These are phyloP conservation scores for Russula sp. DNA, from an alignment of 768 basidiomycete genomes.

Conservation along the genomic window DNA sequence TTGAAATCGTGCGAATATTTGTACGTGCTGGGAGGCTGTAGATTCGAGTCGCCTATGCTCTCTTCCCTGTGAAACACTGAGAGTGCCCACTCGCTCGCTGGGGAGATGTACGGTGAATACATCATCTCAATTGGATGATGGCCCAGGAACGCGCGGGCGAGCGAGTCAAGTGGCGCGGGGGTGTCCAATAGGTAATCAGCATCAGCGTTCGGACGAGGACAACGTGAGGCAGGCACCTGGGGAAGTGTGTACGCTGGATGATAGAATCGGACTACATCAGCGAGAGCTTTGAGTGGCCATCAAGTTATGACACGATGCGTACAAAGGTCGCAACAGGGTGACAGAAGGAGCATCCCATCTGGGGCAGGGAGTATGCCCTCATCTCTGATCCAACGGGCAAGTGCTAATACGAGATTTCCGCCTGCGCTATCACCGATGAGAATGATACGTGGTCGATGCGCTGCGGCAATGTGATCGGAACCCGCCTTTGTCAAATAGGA, in stretches of 20 bases:
- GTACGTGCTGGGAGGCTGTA: constrained; percentile 25
- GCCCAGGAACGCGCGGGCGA: constrained; percentile 48
- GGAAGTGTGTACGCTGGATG: constrained; percentile 40
- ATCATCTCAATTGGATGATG: constrained; percentile 29
- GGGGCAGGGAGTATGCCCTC: constrained; percentile 40
- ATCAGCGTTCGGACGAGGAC: constrained; percentile 41
- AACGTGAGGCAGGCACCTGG: constrained; percentile 40
- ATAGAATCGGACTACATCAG: neutral
- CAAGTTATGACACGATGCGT: constrained; percentile 1
- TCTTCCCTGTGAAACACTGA: constrained; percentile 28
- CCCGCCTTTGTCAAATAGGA: neutral
- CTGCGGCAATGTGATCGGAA: constrained; percentile 16
- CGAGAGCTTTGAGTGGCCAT: neutral
- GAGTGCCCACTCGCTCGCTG: constrained; percentile 29
- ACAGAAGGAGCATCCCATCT: constrained; percentile 40
- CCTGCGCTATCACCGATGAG: constrained; percentile 51
- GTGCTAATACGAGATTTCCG: constrained; percentile 44
- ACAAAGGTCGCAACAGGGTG: constrained; percentile 35
- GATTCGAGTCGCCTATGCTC: constrained; percentile 23
- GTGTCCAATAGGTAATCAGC: constrained; percentile 50
- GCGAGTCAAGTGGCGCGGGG: constrained; percentile 43
- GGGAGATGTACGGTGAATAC: constrained; percentile 31
- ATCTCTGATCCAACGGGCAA: constrained; percentile 47
- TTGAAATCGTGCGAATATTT: constrained; percentile 20
- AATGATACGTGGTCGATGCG: constrained; percentile 30